A percentile compares a stretch with the other conserved stretches of the same genome.
Conservation (phyloP, 257 asterid species). For the Gentiana straminea region DNA sequence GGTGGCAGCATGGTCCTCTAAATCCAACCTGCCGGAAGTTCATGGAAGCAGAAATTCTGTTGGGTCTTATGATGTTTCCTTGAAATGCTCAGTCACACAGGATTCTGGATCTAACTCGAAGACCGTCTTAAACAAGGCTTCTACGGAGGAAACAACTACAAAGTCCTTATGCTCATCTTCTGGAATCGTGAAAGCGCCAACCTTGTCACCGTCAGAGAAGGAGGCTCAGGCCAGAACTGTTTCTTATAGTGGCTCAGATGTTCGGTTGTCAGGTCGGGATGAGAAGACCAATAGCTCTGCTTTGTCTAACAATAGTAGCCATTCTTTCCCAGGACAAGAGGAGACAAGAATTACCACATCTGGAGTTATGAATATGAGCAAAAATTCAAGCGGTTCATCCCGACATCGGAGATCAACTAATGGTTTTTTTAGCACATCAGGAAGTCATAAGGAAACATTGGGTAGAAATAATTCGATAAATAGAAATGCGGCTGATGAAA, state of each 20-base stretch:
- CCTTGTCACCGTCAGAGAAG: slow-evolving; percentile 45
- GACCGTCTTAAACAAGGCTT: too few species aligned
- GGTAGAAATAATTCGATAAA: slow-evolving; percentile 33
- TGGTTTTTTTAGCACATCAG: slow-evolving; percentile 28
- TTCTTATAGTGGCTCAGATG: slow-evolving; percentile 39
- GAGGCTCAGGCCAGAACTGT: slow-evolving; percentile 39
- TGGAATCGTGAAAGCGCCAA: slow-evolving; percentile 35
- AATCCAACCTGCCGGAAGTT: slow-evolving; percentile 58
- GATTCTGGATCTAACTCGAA: slow-evolving; percentile 28
- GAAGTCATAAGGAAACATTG: slow-evolving; percentile 48
- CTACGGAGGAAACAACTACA: slow-evolving; percentile 2
- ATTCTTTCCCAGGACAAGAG: slow-evolving; percentile 40
- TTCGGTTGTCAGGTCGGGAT: slow-evolving; percentile 39
- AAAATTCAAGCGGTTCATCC: slow-evolving; percentile 33
- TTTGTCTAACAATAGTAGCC: slow-evolving; percentile 44
- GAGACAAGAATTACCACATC: slow-evolving; percentile 48
- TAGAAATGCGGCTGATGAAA: slow-evolving; percentile 38
- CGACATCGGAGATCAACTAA: slow-evolving; percentile 41
- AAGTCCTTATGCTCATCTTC: slow-evolving; percentile 66
- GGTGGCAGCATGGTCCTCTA: slow-evolving; percentile 46
- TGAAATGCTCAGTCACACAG: slow-evolving; percentile 47
- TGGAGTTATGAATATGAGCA: slow-evolving; percentile 34
- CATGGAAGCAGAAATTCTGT: slow-evolving; percentile 43
- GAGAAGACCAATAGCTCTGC: slow-evolving; percentile 71
- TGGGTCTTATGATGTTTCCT: slow-evolving; percentile 46